These are phyloP conservation scores for Bonnemaisonia californica DNA, from an alignment of 31 red algal species.

Conservation along the genomic window DNA sequence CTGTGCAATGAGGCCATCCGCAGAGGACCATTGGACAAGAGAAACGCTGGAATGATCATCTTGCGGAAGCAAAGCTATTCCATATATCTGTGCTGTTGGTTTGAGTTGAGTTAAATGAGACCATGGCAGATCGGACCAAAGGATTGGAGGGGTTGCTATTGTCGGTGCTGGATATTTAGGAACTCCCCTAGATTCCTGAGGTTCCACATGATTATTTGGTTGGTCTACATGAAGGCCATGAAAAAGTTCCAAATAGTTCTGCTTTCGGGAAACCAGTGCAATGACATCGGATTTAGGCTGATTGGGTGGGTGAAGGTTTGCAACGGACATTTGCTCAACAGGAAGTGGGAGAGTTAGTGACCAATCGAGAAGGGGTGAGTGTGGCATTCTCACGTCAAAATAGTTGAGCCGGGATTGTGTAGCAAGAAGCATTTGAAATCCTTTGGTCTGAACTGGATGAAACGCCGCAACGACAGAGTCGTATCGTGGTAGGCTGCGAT, in stretches of 20 bases:
- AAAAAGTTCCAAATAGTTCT: slow-evolving; percentile 49
- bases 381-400: slow-evolving; percentile 43
- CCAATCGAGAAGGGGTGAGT: slow-evolving; percentile 42
- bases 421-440: slow-evolving; percentile 16
- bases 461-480: slow-evolving; percentile 17
- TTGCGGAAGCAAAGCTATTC: slow-evolving; percentile 21
- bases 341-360: slow-evolving; percentile 35
- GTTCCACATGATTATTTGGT: not conserved
- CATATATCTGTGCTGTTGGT: not conserved
- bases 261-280: slow-evolving; percentile 15
- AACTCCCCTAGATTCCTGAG: not conserved
- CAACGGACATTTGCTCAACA: slow-evolving; percentile 27
- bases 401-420: slow-evolving; percentile 26
- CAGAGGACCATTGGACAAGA: slow-evolving; percentile 33
- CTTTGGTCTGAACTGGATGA: slow-evolving; percentile 15
- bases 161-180: not conserved
- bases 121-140: slow-evolving; percentile 56
- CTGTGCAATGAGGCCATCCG: slow-evolving; percentile 39
- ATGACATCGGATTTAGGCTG: slow-evolving; percentile 26
- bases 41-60: slow-evolving; percentile 1
- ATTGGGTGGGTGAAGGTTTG: not conserved
- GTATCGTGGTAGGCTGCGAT: slow-evolving; percentile 11
- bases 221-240: slow-evolving; percentile 23
- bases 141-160: not conserved
- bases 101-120: slow-evolving; percentile 32